Base-by-base conservation (phyloP, 108 stramenopile genomes). In the Chaetoceros tenuissimus region DNA sequence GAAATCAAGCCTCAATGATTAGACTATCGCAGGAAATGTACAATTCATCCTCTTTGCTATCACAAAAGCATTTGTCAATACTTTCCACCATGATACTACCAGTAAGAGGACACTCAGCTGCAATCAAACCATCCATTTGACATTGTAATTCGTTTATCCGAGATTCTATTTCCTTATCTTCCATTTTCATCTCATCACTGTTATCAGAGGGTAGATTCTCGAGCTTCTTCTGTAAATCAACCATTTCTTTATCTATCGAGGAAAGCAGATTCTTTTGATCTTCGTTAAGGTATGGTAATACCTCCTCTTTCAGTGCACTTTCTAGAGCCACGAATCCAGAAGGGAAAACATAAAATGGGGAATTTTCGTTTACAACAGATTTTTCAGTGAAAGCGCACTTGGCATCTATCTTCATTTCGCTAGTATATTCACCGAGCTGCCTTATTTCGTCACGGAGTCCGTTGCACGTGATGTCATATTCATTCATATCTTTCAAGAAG, bases 21-120 rank as follows among this genome's bases (percentile, higher is more conserved):
- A 40, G 34, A 13, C 34, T 40, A 13, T 40, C 34, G 8, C 24
- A 24, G 5, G 53, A 53, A 48, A 72, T 60, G 28, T 65, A 55
- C 2, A 54, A 53, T 51, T 69, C 61, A 57, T 62, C 67, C 17
- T 69, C 60, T 27, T 59, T 53, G 28, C 71, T 55, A 48, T 68
- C 75, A 23, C 62, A 59, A 56, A 89, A 89, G 5, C 63, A 60
- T 31, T 59, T 55, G 28, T 77, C 81, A 46, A 87, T 91, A 53
- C 83, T 85, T 0, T 91, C 83, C 13, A 91, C 72, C 83, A 91
- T 85, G 0, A 82, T 63, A 0, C 74, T 71, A 8, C 89, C 89
- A 17, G 89, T 91, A 19, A 93, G 64, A 24, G 91, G 91, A 50
- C 91, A 93, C 58, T 93, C 91, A 3, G 86, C 86, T 25, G 87